Percentiles rank a stretch among this genome's conserved stretches.
phyloP scores from a whole-genome alignment of 2,329 filamentous ascomycete genomes.

The Trichoderma guizhouense region DNA sequence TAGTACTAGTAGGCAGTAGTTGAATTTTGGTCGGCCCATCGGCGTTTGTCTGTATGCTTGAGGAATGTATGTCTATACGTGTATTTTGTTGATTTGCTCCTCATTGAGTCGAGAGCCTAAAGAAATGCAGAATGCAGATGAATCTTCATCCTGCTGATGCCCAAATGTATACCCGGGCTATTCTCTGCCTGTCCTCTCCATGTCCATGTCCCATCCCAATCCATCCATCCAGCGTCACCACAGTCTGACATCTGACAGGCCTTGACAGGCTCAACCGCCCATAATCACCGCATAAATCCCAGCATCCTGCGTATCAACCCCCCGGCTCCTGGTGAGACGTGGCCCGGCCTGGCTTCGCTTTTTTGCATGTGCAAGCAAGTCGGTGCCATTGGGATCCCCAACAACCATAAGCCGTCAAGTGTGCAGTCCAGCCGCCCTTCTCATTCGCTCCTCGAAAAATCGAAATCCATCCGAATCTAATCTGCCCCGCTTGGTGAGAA shows the following conservation, averaged over 20 bases:
- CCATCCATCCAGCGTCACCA: not conserved
- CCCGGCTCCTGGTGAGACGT: conserved; percentile 11
- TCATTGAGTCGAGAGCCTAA: not conserved
- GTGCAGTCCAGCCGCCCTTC: not conserved
- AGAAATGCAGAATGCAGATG: not conserved
- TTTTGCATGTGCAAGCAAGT: conserved; percentile 4
- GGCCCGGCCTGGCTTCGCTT: not conserved
- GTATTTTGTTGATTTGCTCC: not conserved
- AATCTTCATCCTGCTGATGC: not conserved
- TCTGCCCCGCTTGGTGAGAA: conserved; percentile 22
- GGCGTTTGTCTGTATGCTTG: not conserved
- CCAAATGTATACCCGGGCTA: not conserved
- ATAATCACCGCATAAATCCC: not conserved
- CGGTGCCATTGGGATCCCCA: not conserved
- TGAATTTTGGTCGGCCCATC: not conserved
- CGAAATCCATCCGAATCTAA: conserved; percentile 1
- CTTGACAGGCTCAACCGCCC: not conserved
- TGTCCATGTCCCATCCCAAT: not conserved
- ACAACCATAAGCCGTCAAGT: conserved; percentile 9
- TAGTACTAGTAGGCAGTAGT: not conserved
- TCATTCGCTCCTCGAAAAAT: not conserved
- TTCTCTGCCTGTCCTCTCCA: no score
- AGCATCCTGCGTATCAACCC: not conserved
- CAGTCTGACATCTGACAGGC: not conserved
- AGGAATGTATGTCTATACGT: not conserved